These are phyloP conservation scores for Nitzschia sp. DNA, from an alignment of 108 stramenopile species.

Conservation along the genomic window DNA sequence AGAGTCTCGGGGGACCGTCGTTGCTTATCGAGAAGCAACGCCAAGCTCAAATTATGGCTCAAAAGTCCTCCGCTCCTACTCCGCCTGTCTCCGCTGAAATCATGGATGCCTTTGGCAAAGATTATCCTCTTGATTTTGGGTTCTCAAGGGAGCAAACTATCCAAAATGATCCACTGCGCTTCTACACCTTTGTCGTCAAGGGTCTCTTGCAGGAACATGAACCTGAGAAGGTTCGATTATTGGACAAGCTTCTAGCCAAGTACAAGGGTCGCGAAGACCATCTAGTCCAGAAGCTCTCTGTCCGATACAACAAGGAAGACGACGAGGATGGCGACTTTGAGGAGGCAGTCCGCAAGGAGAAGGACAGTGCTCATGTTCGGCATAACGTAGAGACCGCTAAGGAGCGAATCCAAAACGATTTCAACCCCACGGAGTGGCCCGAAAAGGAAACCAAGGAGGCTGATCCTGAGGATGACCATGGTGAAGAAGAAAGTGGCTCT, in stretches of 20 bases:
- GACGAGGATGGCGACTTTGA: slow-evolving; percentile 46
- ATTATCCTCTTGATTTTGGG: slow-evolving; percentile 67
- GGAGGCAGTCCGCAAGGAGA: slow-evolving; percentile 57
- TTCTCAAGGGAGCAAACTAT: slow-evolving; percentile 72
- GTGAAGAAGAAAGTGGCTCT: slow-evolving; percentile 45
- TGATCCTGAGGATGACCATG: slow-evolving; percentile 41
- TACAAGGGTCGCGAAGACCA: slow-evolving; percentile 86
- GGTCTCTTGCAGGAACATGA: slow-evolving; percentile 73
- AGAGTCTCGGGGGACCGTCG: slow-evolving; percentile 84
- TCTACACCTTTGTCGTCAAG: slow-evolving; percentile 80
- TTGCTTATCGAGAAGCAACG: slow-evolving; percentile 80
- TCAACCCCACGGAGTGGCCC: slow-evolving; percentile 41
- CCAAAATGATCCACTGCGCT: slow-evolving; percentile 68
- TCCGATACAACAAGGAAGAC: slow-evolving; percentile 72
- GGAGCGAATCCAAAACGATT: slow-evolving; percentile 40
- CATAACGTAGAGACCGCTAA: slow-evolving; percentile 37
- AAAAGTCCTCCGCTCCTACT: slow-evolving; percentile 17
- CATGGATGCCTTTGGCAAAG: slow-evolving; percentile 62
- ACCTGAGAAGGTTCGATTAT: slow-evolving; percentile 83
- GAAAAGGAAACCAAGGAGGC: slow-evolving; percentile 52
- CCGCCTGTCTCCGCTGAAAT: slow-evolving; percentile 60
- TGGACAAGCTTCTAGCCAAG: slow-evolving; percentile 85
- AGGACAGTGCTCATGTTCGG: slow-evolving; percentile 45
- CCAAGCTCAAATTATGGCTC: slow-evolving; percentile 34
- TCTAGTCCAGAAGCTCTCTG: slow-evolving; percentile 80